A percentile compares a stretch with the other conserved stretches of the same genome.
These are phyloP conservation scores for Triglochin maritima DNA, from an alignment of 106 monocot genomes.

Conservation along the genomic window DNA sequence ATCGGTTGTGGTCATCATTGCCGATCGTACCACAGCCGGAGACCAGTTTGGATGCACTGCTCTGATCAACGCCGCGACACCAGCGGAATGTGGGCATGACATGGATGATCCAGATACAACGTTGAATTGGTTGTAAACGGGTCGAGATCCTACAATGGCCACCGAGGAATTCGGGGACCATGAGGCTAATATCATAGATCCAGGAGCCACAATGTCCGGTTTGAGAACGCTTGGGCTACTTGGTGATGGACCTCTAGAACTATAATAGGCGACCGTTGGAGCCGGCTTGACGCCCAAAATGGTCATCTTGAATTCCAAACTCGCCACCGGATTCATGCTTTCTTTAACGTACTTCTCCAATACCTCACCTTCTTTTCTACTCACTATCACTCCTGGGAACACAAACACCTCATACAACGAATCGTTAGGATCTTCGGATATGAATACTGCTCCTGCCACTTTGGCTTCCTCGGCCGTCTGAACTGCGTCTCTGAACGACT, in stretches of 20 bases:
- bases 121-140: conserved; percentile 9
- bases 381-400: conserved; percentile 24
- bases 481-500: background rate
- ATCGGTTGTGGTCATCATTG: conserved; percentile 70
- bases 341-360: conserved; percentile 22
- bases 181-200: conserved; percentile 32
- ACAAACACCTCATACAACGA: conserved; percentile 11
- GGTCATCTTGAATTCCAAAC: conserved; percentile 30
- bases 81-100: conserved; percentile 58
- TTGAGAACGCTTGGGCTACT: conserved; percentile 43
- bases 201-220: conserved; percentile 69
- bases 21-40: conserved; percentile 57
- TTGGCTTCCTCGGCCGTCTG: background rate
- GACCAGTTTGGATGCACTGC: conserved; percentile 45
- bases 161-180: conserved; percentile 19
- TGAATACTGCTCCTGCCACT: conserved; percentile 27
- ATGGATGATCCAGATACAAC: conserved; percentile 56
- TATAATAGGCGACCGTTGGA: conserved; percentile 37
- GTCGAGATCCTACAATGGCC: background rate
- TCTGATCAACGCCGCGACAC: conserved; percentile 47
- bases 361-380: conserved; percentile 12
- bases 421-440: conserved; percentile 8
- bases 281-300: conserved; percentile 32
- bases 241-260: conserved; percentile 50
- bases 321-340: conserved; percentile 15